Evolutionary conservation across 2,329 filamentous ascomycete genomes (phyloP).

Genomic region (Fusarium cicatricum): DNA sequence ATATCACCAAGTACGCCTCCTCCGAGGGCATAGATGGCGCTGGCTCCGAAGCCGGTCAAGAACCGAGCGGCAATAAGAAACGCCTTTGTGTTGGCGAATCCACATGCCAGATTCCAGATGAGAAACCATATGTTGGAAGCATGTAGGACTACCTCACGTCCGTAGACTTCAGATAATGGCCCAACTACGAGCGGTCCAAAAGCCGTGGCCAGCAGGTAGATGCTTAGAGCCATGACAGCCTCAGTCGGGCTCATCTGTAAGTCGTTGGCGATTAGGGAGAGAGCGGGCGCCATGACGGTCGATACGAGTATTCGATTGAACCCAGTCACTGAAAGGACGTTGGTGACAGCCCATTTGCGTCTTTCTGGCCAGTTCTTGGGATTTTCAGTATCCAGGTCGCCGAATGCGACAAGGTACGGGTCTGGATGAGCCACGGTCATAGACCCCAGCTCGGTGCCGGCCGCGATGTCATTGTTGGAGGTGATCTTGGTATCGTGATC

Average conservation of each 20-base stretch:
- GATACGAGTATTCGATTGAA: conserved; percentile 62
- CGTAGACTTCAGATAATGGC: conserved; percentile 59
- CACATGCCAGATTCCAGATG: conserved; percentile 57
- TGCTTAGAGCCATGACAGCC: conserved; percentile 57
- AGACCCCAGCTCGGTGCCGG: conserved; percentile 2
- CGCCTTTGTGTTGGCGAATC: conserved; percentile 50
- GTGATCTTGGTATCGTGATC: not conserved
- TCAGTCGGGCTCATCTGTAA: conserved; percentile 58
- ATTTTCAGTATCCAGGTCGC: conserved; percentile 46
- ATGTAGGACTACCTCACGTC: conserved; percentile 53
- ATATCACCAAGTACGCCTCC: conserved; percentile 58
- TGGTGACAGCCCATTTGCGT: conserved; percentile 59
- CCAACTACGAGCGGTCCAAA: conserved; percentile 55
- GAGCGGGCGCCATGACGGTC: conserved; percentile 60
- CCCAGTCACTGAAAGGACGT: conserved; percentile 57
- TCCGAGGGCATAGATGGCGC: conserved; percentile 55
- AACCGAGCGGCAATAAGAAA: conserved; percentile 56
- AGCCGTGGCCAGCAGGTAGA: conserved; percentile 54
- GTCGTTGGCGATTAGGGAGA: conserved; percentile 59
- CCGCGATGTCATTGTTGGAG: not conserved
- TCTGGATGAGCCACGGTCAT: conserved; percentile 1
- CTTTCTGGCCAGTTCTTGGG: conserved; percentile 50
- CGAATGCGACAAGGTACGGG: conserved; percentile 41
- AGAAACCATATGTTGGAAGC: conserved; percentile 59
- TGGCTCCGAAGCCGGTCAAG: conserved; percentile 58